Base-by-base conservation (phyloP, 2,329 filamentous ascomycete species). In the Sclerotinia borealis region DNA sequence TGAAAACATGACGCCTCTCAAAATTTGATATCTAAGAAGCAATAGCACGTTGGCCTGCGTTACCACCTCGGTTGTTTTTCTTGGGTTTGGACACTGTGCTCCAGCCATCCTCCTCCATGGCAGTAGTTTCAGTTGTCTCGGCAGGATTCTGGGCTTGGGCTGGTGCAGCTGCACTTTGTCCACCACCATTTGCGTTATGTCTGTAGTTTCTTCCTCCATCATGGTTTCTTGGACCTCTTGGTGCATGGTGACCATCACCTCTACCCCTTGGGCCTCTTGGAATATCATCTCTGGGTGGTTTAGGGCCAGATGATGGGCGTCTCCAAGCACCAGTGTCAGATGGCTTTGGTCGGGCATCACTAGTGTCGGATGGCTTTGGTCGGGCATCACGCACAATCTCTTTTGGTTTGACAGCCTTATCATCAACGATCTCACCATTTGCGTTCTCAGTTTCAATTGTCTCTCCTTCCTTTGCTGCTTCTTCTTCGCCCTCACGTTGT, bases 301-400 rank as follows among this genome's bases (percentile, higher is more conserved):
- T 75, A 68, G 70, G 76, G 69, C 65, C 81, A 60, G 76, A 78
- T 17, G 81, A 78, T 49, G 81, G 74, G 65, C 79, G 77, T 75
- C 85, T 80, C 85, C 85, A 88, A 76, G 81, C 87, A 59, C 82
- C 81, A 64, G 80, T 80, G 68, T 88, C 85, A 31, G 78, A 70
- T 55, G 83, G 81, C 69, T 83, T 82, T 39, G 85, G 80, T 75
- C 83, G 85, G 65, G 75, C 69, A 64, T 79, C 77, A 68, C 76
- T n/a, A n/a, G n/a, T n/a, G 68, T 88, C 85, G 31, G 78, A 70
- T 55, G 83, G 81, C 69, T 83, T 82, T 39, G 85, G 80, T 75
- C 83, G 85, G 65, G 75, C 69, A 64, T 79, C 77, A 68, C 76
- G 76, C n/a, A 72, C 74, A 62, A 75, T 70, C 60, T 83, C 81